Evolutionary conservation across 2,329 filamentous ascomycete genomes (phyloP).

Genomic region (Acephala macrosclerotiorum): DNA sequence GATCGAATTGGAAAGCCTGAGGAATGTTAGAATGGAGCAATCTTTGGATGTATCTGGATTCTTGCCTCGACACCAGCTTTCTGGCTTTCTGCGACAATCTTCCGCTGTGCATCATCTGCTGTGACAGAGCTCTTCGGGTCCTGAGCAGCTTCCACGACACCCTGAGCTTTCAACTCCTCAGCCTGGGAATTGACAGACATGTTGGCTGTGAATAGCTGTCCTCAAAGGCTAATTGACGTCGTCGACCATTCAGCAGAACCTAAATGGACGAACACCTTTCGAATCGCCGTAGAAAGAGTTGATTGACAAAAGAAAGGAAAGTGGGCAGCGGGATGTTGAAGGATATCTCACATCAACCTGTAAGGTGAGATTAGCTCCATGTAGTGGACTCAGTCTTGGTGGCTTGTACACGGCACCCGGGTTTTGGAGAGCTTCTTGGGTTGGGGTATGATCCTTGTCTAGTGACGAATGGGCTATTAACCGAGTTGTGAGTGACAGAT

Average conservation of each 20-base stretch:
- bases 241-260: slow-evolving; percentile 1
- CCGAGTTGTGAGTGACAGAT: background rate
- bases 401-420: background rate
- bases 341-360: background rate
- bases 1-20: slow-evolving; percentile 56
- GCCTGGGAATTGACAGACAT: slow-evolving; percentile 38
- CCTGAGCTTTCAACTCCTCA: slow-evolving; percentile 82
- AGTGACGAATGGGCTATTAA: slow-evolving; percentile 3
- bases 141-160: slow-evolving; percentile 77
- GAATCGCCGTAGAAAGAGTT: background rate
- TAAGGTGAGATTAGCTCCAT: slow-evolving; percentile 1
- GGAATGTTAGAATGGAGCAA: background rate
- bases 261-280: background rate
- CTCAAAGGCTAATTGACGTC: slow-evolving; percentile 3
- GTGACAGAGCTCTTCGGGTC: slow-evolving; percentile 73
- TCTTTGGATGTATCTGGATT: background rate
- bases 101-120: slow-evolving; percentile 74
- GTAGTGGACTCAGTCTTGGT: slow-evolving; percentile 10
- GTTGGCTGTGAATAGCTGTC: slow-evolving; percentile 30
- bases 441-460: background rate
- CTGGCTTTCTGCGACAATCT: slow-evolving; percentile 78
- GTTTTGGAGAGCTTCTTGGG: background rate
- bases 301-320: slow-evolving; percentile 16
- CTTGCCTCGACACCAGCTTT: slow-evolving; percentile 71
- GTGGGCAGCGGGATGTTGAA: slow-evolving; percentile 11